Base-by-base conservation (phyloP, 768 basidiomycete genomes). In the Omphalotus guepiniiformis region DNA sequence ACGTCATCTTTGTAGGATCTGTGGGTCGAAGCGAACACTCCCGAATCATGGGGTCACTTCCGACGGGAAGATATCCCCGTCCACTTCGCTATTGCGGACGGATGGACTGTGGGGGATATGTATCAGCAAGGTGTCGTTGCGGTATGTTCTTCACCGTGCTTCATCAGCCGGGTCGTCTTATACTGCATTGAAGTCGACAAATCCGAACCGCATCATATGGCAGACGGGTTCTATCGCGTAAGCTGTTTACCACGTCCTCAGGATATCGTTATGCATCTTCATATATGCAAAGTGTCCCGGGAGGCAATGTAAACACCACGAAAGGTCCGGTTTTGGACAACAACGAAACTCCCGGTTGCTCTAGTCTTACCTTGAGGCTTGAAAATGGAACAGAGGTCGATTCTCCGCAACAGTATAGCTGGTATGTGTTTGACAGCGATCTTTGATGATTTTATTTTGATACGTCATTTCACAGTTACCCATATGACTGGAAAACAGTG, bases 61-160 rank as follows among this genome's bases (percentile, higher is more conserved):
- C 30, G 38, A 15, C 39, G 48, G 6, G 28, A 30, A 35, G 48
- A 49, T 26, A 4, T 49, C 32, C 48, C 48, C 7, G 48, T 49
- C 8, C 46, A 47, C 19, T 47, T 47, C 23, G 46, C 46, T 22
- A 39, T 47, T 30, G 46, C 46, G 13, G 46, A 49, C 32, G 42
- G 39, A 15, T 49, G 48, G 48, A 42, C 48, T 8, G 42, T 49
- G 22, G 48, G 40, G 13, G 48, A 49, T 49, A 49, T 49, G 48
- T 43, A 49, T 23, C 48, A 49, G 29, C 15, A 49, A 19, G 39
- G 40, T n/a, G 42, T 49, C 23, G 42, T 49, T 32, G 48, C 48
- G 13, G 40, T 43, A 42, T 23, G 40, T 26, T 32, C 13, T 22
- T 18, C 30, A 11, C 19, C 2, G 18, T 11, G 12, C 35, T 4